phyloP scores from a whole-genome alignment of 2,329 filamentous ascomycete genomes.

The Aspergillus sp. region DNA sequence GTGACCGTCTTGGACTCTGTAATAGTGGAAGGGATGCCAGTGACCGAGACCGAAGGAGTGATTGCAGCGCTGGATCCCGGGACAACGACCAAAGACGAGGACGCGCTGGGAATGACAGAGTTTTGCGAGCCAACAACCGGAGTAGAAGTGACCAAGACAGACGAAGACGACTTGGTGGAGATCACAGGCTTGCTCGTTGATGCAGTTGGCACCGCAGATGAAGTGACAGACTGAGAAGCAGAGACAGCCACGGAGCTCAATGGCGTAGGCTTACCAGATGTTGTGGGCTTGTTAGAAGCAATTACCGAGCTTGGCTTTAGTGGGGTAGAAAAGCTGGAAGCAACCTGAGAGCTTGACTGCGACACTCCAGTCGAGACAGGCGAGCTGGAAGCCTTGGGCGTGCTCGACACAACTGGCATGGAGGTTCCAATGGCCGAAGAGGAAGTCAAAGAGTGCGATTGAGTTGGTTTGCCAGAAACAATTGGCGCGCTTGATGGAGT shows the following conservation, averaged over 20 bases:
- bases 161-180: too few species aligned
- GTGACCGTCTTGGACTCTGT: constrained; percentile 24
- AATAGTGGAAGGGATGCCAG: constrained; percentile 5
- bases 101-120: too few species aligned
- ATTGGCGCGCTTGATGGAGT: neutral
- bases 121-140: too few species aligned
- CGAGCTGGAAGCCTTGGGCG: neutral
- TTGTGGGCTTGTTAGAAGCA: neutral
- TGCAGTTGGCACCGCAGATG: too few species aligned
- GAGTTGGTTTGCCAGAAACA: neutral
- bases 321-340: neutral
- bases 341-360: neutral
- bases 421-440: neutral
- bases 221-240: neutral
- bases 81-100: neutral
- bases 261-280: neutral
- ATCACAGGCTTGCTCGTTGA: too few species aligned
- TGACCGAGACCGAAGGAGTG: neutral
- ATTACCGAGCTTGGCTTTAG: constrained; percentile 1
- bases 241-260: constrained; percentile 6
- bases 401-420: neutral
- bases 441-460: neutral
- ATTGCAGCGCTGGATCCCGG: neutral
- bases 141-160: too few species aligned
- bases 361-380: too few species aligned